Evolutionary conservation across 805 yeast genomes (phyloP), one percentile per base, ranked within the genome.

Genomic region (Hanseniaspora lindneri): DNA sequence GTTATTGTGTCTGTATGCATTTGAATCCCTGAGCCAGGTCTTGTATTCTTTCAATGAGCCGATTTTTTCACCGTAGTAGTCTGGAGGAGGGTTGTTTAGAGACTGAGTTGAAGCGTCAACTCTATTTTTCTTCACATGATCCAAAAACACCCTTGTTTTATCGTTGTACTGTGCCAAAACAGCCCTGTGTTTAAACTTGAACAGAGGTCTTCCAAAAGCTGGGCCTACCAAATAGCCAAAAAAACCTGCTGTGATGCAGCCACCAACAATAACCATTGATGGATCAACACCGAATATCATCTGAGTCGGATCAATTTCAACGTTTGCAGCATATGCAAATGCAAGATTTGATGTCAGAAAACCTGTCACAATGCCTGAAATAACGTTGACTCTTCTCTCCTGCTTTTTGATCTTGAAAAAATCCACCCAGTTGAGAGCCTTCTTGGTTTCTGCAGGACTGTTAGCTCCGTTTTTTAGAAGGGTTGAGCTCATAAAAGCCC

Each of bases 71-170:
- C 98, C 98, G 62, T 92, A 92, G 67, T 87, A 92, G 65, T 92
- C 98, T n/a, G 96, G 96, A 41, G 92, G 94, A 13, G 97, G 97
- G 66, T 89, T 92, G 49, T 83, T 74, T 66, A 87, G 81, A 59
- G 87, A 77, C 67, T 88, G 96, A 50, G 83, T 77, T 17, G 88
- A 75, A 19, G 98, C 95, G 67, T 92, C 95, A 27, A 88, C 96
- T 58, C 98, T 74, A 65, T 86, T 82, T 51, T 71, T 70, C 56
- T 75, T 76, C 54, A 92, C 74, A 60, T 77, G 89, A 54, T 74
- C 74, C 61, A 89, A 70, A 57, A 89, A 92, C 34, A 73, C 69
- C 54, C 78, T 74, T 60, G 89, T 87, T 67, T 83, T 88, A 44
- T 63, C 55, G 51, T 67, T 68, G 63, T 73, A 83, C 17, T 66